Percentiles rank a stretch among this genome's conserved stretches.
Conservation (phyloP, 2,329 filamentous ascomycete species). For the Neofusicoccum sp. region DNA sequence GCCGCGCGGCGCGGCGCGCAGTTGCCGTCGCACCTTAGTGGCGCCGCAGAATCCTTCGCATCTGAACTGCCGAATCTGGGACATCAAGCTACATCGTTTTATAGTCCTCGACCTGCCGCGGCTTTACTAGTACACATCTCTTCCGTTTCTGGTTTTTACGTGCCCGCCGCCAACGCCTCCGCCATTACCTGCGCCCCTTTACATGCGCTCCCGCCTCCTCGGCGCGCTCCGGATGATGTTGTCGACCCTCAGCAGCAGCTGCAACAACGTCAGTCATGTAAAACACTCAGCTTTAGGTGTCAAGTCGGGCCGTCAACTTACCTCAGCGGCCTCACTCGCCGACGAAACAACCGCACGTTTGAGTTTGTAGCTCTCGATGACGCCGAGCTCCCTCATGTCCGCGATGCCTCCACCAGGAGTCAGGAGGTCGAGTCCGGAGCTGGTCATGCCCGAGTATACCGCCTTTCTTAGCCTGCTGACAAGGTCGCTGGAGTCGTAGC, state of each 20-base stretch:
- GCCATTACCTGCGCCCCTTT: conserved; percentile 30
- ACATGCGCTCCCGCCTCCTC: conserved; percentile 77
- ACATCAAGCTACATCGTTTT: conserved; percentile 3
- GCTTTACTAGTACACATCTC: conserved; percentile 14
- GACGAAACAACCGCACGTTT: conserved; percentile 98
- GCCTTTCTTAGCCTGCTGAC: conserved; percentile 89
- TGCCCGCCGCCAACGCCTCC: neutral
- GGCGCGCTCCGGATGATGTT: conserved; percentile 97
- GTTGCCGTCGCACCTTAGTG: neutral
- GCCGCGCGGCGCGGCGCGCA: conserved; percentile 3
- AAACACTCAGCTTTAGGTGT: neutral
- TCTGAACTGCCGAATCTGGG: neutral
- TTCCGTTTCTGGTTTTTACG: conserved; percentile 1
- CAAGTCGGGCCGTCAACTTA: conserved; percentile 50
- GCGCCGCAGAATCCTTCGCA: neutral
- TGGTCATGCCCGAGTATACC: conserved; percentile 92
- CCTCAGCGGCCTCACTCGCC: conserved; percentile 94
- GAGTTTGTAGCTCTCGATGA: conserved; percentile 97
- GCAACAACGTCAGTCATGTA: conserved; percentile 34
- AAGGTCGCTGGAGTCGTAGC: conserved; percentile 91
- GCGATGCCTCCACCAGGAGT: conserved; percentile 89
- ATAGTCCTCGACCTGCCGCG: neutral
- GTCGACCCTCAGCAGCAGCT: conserved; percentile 91
- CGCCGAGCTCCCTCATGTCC: conserved; percentile 93
- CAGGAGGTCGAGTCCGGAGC: conserved; percentile 85